phyloP scores from a whole-genome alignment of 805 yeast genomes.

The Teunomyces tritomae region DNA sequence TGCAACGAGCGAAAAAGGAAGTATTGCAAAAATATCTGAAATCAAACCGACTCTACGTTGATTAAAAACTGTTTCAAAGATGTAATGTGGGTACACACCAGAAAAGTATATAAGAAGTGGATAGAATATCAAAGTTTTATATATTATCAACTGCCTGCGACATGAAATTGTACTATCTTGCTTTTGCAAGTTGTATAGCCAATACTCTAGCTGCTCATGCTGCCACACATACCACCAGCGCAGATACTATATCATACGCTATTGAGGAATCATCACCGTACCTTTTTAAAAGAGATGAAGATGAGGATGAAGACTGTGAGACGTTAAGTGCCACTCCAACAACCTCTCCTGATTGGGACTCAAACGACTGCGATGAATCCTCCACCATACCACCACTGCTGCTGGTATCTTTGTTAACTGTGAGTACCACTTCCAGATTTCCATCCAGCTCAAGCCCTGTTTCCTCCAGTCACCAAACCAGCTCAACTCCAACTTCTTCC shows the following conservation, averaged over 20 bases:
- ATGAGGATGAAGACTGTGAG: not conserved
- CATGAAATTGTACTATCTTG: not conserved
- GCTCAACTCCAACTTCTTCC: not conserved
- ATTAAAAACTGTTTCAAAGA: not conserved
- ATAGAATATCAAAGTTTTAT: not conserved
- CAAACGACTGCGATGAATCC: not conserved
- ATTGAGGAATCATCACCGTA: not conserved
- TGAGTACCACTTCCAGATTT: not conserved
- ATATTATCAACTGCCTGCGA: not conserved
- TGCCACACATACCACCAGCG: not conserved
- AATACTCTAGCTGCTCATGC: not conserved
- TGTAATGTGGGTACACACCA: not conserved
- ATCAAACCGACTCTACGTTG: not conserved
- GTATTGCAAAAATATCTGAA: constrained; percentile 1
- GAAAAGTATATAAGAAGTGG: not conserved
- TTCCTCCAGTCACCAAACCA: not conserved
- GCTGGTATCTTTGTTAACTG: too few relatives aligned
- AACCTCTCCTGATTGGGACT: not conserved
- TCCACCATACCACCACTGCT: not conserved
- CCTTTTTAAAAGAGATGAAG: not conserved
- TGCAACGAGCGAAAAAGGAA: not conserved
- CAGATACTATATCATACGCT: not conserved
- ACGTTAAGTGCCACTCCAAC: not conserved
- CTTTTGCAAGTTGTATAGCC: not conserved
- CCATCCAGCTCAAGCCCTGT: not conserved